Conservation (phyloP, 2,329 filamentous ascomycete species). For the Trichocomaceae sp. region DNA sequence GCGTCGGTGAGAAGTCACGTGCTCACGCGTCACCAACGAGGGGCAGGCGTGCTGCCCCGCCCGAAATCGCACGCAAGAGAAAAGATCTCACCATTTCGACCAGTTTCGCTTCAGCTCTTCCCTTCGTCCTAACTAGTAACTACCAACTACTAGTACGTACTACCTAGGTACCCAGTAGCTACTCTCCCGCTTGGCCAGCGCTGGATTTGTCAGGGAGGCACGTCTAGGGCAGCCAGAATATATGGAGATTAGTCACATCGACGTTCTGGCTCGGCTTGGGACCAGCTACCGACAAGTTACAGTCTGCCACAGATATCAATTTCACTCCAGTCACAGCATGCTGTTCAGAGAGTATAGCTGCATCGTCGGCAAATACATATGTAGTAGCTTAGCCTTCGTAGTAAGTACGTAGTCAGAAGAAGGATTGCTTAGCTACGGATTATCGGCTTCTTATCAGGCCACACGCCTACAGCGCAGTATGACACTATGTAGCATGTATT, state of each 20-base stretch:
- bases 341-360: not conserved
- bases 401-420: too few species aligned
- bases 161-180: not conserved
- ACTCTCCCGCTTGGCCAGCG: not conserved
- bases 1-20: not conserved
- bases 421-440: not conserved
- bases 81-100: not conserved
- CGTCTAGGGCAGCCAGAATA: not conserved
- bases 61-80: not conserved
- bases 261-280: slow-evolving; percentile 9
- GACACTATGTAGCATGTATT: too few species aligned
- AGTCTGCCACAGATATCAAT: not conserved
- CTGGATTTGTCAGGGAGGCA: slow-evolving; percentile 8
- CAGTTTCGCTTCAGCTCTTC: not conserved
- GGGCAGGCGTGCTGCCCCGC: not conserved
- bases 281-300: not conserved
- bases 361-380: too few species aligned
- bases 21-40: not conserved
- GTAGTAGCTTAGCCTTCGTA: too few species aligned
- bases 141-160: not conserved
- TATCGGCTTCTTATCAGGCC: not conserved
- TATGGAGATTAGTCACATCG: slow-evolving; percentile 9
- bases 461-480: too few species aligned
- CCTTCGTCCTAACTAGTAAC: too few species aligned
- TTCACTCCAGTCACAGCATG: not conserved